phyloP scores from a whole-genome alignment of 208 protist species.

The Kentomonas sorsogonicus region DNA sequence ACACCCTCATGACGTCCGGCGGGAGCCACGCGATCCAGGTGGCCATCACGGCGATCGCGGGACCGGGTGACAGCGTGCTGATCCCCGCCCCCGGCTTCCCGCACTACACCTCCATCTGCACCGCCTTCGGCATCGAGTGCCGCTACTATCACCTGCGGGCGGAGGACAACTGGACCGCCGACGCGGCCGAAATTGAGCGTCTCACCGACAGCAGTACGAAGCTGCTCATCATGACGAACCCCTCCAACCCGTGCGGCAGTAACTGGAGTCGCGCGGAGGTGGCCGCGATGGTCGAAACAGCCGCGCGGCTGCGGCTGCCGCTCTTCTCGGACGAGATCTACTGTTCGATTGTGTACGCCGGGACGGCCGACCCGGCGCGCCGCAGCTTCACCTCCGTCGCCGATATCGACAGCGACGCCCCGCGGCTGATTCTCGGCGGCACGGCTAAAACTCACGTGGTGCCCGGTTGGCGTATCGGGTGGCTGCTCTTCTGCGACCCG shows the following conservation, averaged over 20 bases:
- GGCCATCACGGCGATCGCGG: conserved; percentile 63
- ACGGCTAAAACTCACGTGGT: conserved; percentile 90
- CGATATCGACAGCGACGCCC: conserved; percentile 71
- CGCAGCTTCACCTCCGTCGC: conserved; percentile 78
- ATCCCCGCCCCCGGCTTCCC: conserved; percentile 89
- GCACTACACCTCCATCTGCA: conserved; percentile 90
- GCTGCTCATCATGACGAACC: conserved; percentile 92
- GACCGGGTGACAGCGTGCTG: conserved; percentile 90
- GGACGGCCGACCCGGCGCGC: conserved; percentile 10
- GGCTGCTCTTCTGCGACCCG: conserved; percentile 76
- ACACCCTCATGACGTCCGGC: conserved; percentile 80
- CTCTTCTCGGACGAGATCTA: conserved; percentile 96
- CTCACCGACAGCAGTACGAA: conserved; percentile 80
- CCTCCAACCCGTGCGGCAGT: conserved; percentile 94
- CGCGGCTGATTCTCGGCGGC: conserved; percentile 82
- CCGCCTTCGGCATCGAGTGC: conserved; percentile 68
- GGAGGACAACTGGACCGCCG: conserved; percentile 84
- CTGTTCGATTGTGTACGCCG: conserved; percentile 87
- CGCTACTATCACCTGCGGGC: conserved; percentile 78
- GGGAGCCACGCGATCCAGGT: conserved; percentile 89
- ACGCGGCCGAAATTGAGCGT: conserved; percentile 69
- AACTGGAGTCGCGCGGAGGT: conserved; percentile 83
- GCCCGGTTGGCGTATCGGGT: conserved; percentile 93
- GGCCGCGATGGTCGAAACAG: conserved; percentile 65
- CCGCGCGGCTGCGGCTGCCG: conserved; percentile 73